Evolutionary conservation across 768 basidiomycete species (phyloP).

Genomic region (Gyrodon lividus): DNA sequence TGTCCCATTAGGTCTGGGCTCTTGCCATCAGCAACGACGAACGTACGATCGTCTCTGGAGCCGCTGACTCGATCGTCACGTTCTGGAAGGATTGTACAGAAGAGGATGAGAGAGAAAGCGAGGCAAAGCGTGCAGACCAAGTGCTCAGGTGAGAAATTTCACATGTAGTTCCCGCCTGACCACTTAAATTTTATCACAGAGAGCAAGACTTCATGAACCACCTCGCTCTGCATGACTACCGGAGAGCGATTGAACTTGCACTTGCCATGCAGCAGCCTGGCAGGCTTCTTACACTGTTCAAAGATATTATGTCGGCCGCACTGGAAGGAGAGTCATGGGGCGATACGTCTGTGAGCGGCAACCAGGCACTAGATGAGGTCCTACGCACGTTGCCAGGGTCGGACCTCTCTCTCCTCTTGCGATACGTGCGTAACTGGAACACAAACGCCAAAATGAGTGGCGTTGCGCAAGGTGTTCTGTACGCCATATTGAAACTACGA

Average conservation of each 20-base stretch:
- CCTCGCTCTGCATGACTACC: conserved; percentile 83
- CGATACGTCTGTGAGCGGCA: conserved; percentile 59
- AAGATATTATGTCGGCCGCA: conserved; percentile 46
- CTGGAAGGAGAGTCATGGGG: conserved; percentile 11
- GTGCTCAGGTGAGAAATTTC: conserved; percentile 70
- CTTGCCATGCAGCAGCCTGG: conserved; percentile 93
- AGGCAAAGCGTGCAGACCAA: conserved; percentile 64
- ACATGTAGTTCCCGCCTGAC: neutral
- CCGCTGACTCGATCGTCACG: conserved; percentile 93
- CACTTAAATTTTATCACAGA: conserved; percentile 44
- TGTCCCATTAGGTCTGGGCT: conserved; percentile 84
- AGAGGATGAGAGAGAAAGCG: conserved; percentile 73
- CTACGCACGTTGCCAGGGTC: conserved; percentile 65
- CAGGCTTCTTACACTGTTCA: conserved; percentile 78
- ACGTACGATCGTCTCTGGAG: conserved; percentile 84
- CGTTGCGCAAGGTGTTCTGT: conserved; percentile 82
- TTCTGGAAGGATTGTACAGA: conserved; percentile 97
- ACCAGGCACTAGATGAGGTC: conserved; percentile 74
- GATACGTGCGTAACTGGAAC: conserved; percentile 91
- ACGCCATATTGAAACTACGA: conserved; percentile 76
- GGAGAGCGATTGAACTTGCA: conserved; percentile 86
- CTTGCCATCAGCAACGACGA: conserved; percentile 82
- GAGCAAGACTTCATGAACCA: conserved; percentile 97
- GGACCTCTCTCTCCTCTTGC: conserved; percentile 79
- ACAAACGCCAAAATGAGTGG: conserved; percentile 84